Evolutionary conservation across 2,329 filamentous ascomycete genomes (phyloP), one percentile per base, ranked within the genome.

Genomic region (Ophiostoma montium): DNA sequence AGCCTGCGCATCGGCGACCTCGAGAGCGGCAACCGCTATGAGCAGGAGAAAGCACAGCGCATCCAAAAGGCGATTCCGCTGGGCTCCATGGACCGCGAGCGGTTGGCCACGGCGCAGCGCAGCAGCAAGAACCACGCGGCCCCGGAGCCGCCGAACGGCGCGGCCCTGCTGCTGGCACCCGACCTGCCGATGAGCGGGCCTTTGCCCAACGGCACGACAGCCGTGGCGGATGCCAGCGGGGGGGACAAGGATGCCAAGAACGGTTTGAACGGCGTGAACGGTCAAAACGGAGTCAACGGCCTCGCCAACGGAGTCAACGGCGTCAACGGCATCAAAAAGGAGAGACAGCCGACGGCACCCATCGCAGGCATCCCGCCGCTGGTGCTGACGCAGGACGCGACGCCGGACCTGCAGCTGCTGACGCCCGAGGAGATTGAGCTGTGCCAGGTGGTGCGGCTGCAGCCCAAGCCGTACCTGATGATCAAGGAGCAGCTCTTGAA

Each of bases 401-500:
- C 85, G 0, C 75, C 84, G 0, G 92, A 96, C 62, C 66, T 90
- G 27, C 92, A 96, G 59, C 76, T 98, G 0, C 70, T 98, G 39
- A 86, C 84, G 1, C 74, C 80, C 1, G 87, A 94, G 55, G 92
- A 98, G 64, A 71, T 78, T 5, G 86, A 94, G 59, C 69, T 98
- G 0, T 98, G 92, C 67, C 85, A 86, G 57, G 75, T 84, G 36
- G 75, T 94, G 13, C 78, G 88, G 38, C 68, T 98, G 47, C 84
- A 92, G 64, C 92, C 92, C 1, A 98, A 98, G 68, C 86, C 92
- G 1, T 98, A 95, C 63, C 67, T 95, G 5, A 87, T 87, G 60
- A 87, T 96, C 65, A 98, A 98, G 65, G 88, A 95, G 63, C 81
- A 85, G 53, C 72, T 96, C n/a, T 66, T 96, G 47, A 86, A 86